These are phyloP conservation scores for Perkinsus olseni DNA, from an alignment of 169 alveolate species.

Conservation along the genomic window DNA sequence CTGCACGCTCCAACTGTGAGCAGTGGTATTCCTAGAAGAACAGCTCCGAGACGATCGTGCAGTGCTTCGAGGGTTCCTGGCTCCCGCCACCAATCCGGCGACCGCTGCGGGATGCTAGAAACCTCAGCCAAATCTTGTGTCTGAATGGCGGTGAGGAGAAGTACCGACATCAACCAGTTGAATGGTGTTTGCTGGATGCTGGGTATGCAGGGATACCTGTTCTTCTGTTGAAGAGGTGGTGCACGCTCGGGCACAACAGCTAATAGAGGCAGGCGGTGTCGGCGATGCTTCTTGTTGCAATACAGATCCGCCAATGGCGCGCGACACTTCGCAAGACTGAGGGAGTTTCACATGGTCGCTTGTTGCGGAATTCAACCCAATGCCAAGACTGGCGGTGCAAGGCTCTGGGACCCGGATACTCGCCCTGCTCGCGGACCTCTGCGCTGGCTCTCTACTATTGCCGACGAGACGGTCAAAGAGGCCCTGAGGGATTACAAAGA, in stretches of 20 bases:
- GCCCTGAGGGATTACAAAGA: not conserved
- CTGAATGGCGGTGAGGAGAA: not conserved
- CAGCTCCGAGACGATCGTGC: not conserved
- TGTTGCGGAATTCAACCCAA: not conserved
- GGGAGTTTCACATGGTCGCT: not conserved
- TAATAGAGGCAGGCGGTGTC: not conserved
- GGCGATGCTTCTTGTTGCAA: not conserved
- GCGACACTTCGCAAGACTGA: not conserved
- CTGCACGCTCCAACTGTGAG: not conserved
- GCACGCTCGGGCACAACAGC: not conserved
- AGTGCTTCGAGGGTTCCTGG: not conserved
- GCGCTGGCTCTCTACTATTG: not conserved
- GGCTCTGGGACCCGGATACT: not conserved
- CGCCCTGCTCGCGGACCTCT: not conserved
- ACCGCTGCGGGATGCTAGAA: not conserved
- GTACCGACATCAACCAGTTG: not conserved
- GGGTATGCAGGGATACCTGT: not conserved
- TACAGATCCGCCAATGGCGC: not conserved
- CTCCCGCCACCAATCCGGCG: not conserved
- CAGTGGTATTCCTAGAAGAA: not conserved
- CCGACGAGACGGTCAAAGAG: not conserved
- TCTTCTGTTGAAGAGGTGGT: not conserved
- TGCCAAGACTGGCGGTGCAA: not conserved
- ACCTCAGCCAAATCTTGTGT: not conserved
- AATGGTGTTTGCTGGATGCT: not conserved